Conservation (phyloP, 169 alveolate genomes). For the Plasmodium inui region DNA sequence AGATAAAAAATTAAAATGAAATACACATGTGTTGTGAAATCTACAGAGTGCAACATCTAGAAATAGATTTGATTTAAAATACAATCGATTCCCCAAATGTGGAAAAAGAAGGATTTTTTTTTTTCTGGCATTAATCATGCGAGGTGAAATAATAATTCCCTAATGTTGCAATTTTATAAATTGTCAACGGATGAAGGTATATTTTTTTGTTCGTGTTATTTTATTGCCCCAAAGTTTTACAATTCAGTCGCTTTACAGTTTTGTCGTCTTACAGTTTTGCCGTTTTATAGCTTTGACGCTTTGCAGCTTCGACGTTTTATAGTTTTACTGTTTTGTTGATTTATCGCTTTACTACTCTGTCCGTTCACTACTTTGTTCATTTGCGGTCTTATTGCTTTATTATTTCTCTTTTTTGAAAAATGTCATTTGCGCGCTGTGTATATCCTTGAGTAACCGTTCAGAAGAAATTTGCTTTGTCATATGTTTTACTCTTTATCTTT, state of each 20-base stretch:
- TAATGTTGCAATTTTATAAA: not conserved
- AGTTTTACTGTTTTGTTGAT: not conserved
- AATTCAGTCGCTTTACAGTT: not conserved
- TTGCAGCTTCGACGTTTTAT: not conserved
- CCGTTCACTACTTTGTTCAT: not conserved
- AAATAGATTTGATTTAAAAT: not conserved
- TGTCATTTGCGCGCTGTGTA: not conserved
- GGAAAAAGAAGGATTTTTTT: not conserved
- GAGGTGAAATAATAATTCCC: not conserved
- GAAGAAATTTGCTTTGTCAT: not conserved
- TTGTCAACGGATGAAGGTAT: not conserved
- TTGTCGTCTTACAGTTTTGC: not conserved
- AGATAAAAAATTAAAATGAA: not conserved
- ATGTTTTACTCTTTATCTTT: conserved; percentile 4
- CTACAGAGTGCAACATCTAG: not conserved
- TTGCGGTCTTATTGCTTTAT: not conserved
- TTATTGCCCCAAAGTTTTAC: not conserved
- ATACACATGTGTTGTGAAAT: not conserved
- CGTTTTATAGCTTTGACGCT: not conserved
- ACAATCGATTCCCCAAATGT: not conserved
- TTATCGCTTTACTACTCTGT: not conserved
- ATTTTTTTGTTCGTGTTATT: not conserved
- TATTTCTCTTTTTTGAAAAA: not conserved
- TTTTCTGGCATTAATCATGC: not conserved
- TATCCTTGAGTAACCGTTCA: conserved; percentile 1